Conservation (phyloP, 2,329 filamentous ascomycete genomes). For the Monilinia polystroma region DNA sequence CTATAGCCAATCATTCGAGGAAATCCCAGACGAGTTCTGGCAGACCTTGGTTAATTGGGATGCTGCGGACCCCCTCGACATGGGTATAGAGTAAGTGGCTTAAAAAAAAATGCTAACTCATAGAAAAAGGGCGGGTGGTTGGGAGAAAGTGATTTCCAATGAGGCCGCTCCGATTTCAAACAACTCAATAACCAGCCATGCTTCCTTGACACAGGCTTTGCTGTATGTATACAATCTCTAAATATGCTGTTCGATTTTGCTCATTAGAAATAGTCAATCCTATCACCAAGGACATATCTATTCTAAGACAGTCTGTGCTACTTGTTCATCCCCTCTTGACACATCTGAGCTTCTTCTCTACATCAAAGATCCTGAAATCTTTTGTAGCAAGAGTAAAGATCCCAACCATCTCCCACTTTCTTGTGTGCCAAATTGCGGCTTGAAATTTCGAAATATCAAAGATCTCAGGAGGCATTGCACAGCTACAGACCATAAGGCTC, state of each 20-base stretch:
- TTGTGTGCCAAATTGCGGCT: not conserved
- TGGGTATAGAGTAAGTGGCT: not conserved
- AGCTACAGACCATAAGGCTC: not conserved
- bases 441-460: not conserved
- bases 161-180: too few relatives aligned
- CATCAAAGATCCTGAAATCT: not conserved
- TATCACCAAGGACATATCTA: not conserved
- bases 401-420: not conserved
- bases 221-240: too few relatives aligned
- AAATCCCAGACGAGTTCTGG: not conserved
- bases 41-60: not conserved
- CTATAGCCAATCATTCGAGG: not conserved
- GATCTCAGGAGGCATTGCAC: not conserved
- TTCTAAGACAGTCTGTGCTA: not conserved
- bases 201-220: too few relatives aligned
- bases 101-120: too few relatives aligned
- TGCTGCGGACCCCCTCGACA: not conserved
- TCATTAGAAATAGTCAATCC: not conserved
- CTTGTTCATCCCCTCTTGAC: slow-evolving; percentile 2
- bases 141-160: too few relatives aligned
- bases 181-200: too few relatives aligned
- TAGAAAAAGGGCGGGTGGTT: too few relatives aligned
- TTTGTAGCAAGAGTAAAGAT: not conserved
- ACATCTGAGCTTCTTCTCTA: not conserved
- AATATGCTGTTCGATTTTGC: not conserved